Evolutionary conservation across 1,284 basidiomycete genomes (phyloP).

Genomic region (Cryptococcus sp.): DNA sequence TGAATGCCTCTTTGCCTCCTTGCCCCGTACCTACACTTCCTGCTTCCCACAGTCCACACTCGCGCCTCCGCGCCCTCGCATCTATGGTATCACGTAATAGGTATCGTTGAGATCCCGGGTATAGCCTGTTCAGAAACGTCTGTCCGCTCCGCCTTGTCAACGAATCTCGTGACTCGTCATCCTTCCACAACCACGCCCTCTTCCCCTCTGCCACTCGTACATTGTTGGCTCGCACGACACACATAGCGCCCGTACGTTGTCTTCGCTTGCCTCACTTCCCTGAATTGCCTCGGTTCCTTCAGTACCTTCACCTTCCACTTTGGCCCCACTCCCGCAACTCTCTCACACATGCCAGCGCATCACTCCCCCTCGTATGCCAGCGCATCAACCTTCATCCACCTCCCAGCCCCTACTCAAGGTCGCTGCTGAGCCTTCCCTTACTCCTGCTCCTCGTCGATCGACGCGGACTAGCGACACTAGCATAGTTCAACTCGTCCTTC

Average conservation of each 20-base stretch:
- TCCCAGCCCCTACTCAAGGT: constrained; percentile 28
- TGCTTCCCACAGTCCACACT: too few species aligned
- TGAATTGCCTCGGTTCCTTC: too few species aligned
- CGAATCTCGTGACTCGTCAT: not conserved
- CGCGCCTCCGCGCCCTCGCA: not conserved
- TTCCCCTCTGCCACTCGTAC: not conserved
- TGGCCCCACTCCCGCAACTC: not conserved
- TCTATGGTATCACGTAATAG: constrained; percentile 6
- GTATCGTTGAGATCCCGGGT: constrained; percentile 22
- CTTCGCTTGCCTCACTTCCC: too few species aligned
- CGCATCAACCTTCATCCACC: not conserved
- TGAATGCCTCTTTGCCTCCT: too few species aligned
- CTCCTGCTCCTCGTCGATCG: constrained; percentile 50
- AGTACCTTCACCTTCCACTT: too few species aligned
- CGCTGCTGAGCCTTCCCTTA: constrained; percentile 38
- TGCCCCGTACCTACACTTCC: too few species aligned
- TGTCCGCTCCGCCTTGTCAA: not conserved
- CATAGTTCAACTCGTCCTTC: constrained; percentile 13
- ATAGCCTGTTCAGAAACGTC: constrained; percentile 4
- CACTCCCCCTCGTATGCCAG: constrained; percentile 1
- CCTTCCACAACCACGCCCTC: not conserved
- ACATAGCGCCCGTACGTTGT: too few species aligned
- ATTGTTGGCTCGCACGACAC: not conserved
- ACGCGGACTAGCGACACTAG: constrained; percentile 29
- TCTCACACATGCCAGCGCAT: not conserved